A percentile compares a stretch with the other conserved stretches of the same genome.
These are phyloP conservation scores for Pseudogymnoascus sp. DNA, from an alignment of 2,329 filamentous ascomycete species.

Conservation along the genomic window DNA sequence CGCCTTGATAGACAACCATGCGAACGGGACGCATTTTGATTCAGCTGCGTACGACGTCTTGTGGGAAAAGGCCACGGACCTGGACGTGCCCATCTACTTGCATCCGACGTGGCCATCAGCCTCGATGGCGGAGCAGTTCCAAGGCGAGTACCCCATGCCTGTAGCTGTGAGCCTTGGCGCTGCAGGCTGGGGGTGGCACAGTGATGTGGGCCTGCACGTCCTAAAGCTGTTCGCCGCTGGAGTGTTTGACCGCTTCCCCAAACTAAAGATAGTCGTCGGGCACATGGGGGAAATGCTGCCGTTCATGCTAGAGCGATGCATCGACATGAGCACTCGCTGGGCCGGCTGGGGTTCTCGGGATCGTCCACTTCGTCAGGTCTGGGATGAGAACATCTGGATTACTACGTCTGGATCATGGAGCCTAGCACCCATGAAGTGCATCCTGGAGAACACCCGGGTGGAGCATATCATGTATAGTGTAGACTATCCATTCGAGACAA, in stretches of 20 bases:
- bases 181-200: slow-evolving; percentile 44
- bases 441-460: slow-evolving; percentile 36
- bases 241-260: slow-evolving; percentile 48
- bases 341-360: not conserved
- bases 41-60: slow-evolving; percentile 40
- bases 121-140: slow-evolving; percentile 22
- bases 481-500: slow-evolving; percentile 49
- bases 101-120: slow-evolving; percentile 30
- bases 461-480: slow-evolving; percentile 51
- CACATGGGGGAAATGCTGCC: slow-evolving; percentile 48
- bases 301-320: slow-evolving; percentile 44
- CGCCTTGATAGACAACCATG: slow-evolving; percentile 39
- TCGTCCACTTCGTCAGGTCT: slow-evolving; percentile 42
- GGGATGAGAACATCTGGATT: slow-evolving; percentile 49
- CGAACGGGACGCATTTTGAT: slow-evolving; percentile 21
- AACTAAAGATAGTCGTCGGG: slow-evolving; percentile 46
- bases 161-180: slow-evolving; percentile 32
- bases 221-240: slow-evolving; percentile 45
- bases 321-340: slow-evolving; percentile 21
- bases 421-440: slow-evolving; percentile 39
- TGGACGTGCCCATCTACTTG: slow-evolving; percentile 37
- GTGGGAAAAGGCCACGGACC: slow-evolving; percentile 28
- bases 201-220: slow-evolving; percentile 40
- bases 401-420: slow-evolving; percentile 48
- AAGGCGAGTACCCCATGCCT: slow-evolving; percentile 23